These are phyloP conservation scores for Cladobotryum protrusum DNA, from an alignment of 2,329 filamentous ascomycete genomes.

Conservation along the genomic window DNA sequence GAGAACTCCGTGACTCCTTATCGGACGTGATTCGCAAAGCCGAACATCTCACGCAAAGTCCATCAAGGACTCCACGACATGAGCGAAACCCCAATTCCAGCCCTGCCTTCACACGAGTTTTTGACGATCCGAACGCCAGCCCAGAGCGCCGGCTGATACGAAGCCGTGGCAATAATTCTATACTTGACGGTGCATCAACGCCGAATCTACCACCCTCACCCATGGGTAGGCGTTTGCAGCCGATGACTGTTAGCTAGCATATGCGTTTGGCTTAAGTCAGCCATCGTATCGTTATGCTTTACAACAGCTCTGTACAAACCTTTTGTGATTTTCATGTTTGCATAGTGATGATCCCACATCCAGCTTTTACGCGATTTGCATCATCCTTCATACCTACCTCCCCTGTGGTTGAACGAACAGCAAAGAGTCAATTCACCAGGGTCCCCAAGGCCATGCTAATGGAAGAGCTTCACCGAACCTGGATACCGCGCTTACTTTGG, in stretches of 20 bases:
- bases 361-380: slow-evolving; percentile 16
- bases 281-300: neutral
- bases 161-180: slow-evolving; percentile 49
- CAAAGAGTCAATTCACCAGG: neutral
- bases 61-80: slow-evolving; percentile 43
- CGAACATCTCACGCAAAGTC: slow-evolving; percentile 53
- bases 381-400: slow-evolving; percentile 6
- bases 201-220: slow-evolving; percentile 47
- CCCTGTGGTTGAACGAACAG: neutral
- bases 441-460: neutral
- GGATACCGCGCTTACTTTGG: neutral
- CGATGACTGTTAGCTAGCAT: slow-evolving; percentile 55
- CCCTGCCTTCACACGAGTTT: slow-evolving; percentile 62
- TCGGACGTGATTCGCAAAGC: slow-evolving; percentile 54
- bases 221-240: slow-evolving; percentile 50
- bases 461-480: neutral
- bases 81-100: slow-evolving; percentile 47
- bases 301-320: slow-evolving; percentile 22
- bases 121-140: slow-evolving; percentile 54
- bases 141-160: slow-evolving; percentile 46
- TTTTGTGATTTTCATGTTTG: slow-evolving; percentile 26
- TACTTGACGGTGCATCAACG: slow-evolving; percentile 43
- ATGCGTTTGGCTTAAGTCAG: neutral
- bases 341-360: slow-evolving; percentile 31
- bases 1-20: slow-evolving; percentile 51